Conservation (phyloP, 345 rosid species). For the Firmiana major region DNA sequence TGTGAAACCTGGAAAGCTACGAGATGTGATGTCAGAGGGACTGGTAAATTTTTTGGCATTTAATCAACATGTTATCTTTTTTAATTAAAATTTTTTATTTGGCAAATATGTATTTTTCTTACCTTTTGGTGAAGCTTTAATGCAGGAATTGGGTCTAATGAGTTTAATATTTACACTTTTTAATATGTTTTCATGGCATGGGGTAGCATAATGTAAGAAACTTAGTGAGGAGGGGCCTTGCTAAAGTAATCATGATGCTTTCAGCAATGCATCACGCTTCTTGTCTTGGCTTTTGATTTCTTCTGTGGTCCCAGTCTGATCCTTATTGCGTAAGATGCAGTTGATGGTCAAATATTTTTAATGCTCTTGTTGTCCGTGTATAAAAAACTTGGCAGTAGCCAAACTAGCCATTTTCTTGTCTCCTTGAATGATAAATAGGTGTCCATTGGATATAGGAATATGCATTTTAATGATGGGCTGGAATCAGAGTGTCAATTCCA, state of each 20-base stretch:
- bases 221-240: not conserved
- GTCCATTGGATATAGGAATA: not conserved
- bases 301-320: not conserved
- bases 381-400: not conserved
- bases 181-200: not conserved
- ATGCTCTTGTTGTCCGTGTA: not conserved
- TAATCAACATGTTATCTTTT: not conserved
- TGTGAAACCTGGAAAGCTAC: slow-evolving; percentile 96
- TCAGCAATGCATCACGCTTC: not conserved
- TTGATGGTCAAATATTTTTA: not conserved
- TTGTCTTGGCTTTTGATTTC: not conserved
- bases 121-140: not conserved
- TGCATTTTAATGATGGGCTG: not conserved
- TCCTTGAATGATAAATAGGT: not conserved
- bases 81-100: not conserved
- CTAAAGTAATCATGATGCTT: not conserved
- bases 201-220: not conserved
- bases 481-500: not conserved
- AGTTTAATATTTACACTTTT: not conserved
- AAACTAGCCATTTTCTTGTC: not conserved
- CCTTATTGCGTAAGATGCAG: not conserved
- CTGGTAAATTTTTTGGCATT: slow-evolving; percentile 50
- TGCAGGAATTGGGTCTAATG: not conserved
- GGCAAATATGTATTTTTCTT: not conserved
- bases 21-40: slow-evolving; percentile 94